phyloP scores from a whole-genome alignment of 768 basidiomycete species.

The Mycena rebaudengoi region DNA sequence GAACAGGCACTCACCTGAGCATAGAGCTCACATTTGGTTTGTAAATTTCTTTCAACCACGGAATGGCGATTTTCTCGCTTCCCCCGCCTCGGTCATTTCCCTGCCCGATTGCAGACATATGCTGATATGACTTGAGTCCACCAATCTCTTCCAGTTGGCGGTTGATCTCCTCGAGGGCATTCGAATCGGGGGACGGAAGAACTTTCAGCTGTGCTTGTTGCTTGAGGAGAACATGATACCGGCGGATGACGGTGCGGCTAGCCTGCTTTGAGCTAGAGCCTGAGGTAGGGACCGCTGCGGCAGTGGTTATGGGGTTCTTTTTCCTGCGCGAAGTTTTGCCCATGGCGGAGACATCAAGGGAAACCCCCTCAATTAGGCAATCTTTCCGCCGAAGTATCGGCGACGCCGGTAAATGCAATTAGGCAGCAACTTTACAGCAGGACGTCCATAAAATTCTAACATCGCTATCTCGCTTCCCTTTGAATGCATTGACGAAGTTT shows the following conservation, averaged over 20 bases:
- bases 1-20: conserved; percentile 46
- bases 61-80: conserved; percentile 80
- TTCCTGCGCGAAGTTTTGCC: conserved; percentile 51
- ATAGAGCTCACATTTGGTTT: conserved; percentile 34
- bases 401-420: too few species aligned
- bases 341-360: conserved; percentile 39
- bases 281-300: conserved; percentile 18
- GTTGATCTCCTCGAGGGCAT: conserved; percentile 61
- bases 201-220: conserved; percentile 61
- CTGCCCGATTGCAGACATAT: conserved; percentile 85
- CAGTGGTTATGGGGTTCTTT: conserved; percentile 54
- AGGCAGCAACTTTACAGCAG: too few species aligned
- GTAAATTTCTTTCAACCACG: conserved; percentile 73
- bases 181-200: conserved; percentile 24
- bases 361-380: too few species aligned
- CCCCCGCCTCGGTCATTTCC: conserved; percentile 86
- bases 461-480: too few species aligned
- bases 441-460: too few species aligned
- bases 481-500: too few species aligned
- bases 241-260: conserved; percentile 78
- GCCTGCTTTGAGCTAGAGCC: conserved; percentile 61
- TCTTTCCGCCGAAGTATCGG: too few species aligned
- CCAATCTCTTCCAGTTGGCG: conserved; percentile 74
- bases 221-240: conserved; percentile 85
- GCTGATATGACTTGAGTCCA: conserved; percentile 83